These are phyloP conservation scores for Phoenix dactylifera DNA, from an alignment of 176 grass and related monocot species.

Conservation along the genomic window DNA sequence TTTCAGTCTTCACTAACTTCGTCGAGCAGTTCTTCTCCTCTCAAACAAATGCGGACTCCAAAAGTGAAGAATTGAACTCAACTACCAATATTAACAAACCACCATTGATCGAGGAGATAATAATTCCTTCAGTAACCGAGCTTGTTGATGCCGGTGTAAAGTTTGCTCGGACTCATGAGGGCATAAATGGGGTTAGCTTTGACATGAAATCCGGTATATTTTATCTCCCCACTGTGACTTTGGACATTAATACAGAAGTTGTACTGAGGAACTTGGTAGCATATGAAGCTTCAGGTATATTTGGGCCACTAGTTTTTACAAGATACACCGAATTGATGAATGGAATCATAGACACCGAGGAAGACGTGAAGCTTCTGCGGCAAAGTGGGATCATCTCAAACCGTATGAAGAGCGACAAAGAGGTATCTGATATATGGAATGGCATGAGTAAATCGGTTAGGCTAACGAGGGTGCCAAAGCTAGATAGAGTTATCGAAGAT, in stretches of 20 bases:
- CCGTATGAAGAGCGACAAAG: constrained; percentile 53
- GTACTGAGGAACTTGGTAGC: constrained; percentile 65
- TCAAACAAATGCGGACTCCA: no score
- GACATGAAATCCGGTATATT: constrained; percentile 17
- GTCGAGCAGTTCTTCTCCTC: no score
- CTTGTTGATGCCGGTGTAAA: no score
- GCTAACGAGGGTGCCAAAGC: constrained; percentile 43
- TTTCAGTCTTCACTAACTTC: no score
- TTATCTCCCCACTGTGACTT: constrained; percentile 32
- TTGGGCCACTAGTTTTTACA: constrained; percentile 23
- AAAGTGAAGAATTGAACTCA: no score
- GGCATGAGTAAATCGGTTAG: constrained; percentile 68
- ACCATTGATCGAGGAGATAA: no score
- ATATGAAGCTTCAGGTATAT: constrained; percentile 50
- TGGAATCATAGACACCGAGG: constrained; percentile 63
- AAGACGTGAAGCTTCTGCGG: constrained; percentile 43
- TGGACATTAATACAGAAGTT: constrained; percentile 42
- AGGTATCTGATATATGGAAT: constrained; percentile 63
- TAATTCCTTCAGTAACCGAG: no score
- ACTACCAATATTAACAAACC: no score
- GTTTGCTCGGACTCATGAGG: no score
- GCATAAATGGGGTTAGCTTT: no score
- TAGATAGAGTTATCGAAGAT: constrained; percentile 55
- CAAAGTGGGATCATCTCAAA: constrained; percentile 49
- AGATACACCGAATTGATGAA: constrained; percentile 93